phyloP scores from a whole-genome alignment of 2,329 filamentous ascomycete species.

The Ceratocystis destructans region DNA sequence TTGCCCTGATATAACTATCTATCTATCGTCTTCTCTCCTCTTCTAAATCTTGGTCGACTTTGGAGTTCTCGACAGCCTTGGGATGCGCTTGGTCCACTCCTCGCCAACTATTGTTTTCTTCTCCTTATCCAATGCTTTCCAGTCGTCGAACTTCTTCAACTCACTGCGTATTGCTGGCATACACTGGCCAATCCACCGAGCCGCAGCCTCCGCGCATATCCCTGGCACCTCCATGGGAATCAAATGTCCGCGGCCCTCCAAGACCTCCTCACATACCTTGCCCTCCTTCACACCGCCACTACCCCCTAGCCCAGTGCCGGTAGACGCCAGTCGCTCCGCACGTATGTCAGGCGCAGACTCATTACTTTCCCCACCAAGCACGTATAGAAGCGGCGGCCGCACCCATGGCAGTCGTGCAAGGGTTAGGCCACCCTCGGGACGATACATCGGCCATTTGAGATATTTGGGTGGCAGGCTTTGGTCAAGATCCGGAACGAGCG shows the following conservation, averaged over 20 bases:
- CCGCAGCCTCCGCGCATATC: constrained; percentile 48
- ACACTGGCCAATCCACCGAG: constrained; percentile 44
- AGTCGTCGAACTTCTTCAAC: constrained; percentile 42
- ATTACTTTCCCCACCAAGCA: constrained; percentile 49
- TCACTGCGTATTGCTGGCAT: constrained; percentile 43
- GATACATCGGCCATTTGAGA: constrained; percentile 46
- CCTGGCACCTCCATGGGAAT: constrained; percentile 68
- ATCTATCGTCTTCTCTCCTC: background rate
- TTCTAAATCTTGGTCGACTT: constrained; percentile 9
- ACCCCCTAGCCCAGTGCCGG: constrained; percentile 52
- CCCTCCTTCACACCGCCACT: constrained; percentile 51
- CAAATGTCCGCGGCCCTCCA: constrained; percentile 59
- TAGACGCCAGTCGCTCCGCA: constrained; percentile 47
- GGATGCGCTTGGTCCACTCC: constrained; percentile 17
- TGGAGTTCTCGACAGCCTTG: constrained; percentile 9
- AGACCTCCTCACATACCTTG: constrained; percentile 49
- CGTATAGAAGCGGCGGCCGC: constrained; percentile 52
- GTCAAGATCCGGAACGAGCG: constrained; percentile 35
- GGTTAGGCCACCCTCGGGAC: constrained; percentile 46
- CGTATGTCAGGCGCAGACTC: constrained; percentile 40
- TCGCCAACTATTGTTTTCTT: constrained; percentile 43
- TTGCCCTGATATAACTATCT: background rate
- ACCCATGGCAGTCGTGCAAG: constrained; percentile 45
- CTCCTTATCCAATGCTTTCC: constrained; percentile 34
- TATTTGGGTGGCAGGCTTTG: constrained; percentile 27